Conservation (phyloP, 176 grass and related monocot genomes). For the Oryza officinalis region DNA sequence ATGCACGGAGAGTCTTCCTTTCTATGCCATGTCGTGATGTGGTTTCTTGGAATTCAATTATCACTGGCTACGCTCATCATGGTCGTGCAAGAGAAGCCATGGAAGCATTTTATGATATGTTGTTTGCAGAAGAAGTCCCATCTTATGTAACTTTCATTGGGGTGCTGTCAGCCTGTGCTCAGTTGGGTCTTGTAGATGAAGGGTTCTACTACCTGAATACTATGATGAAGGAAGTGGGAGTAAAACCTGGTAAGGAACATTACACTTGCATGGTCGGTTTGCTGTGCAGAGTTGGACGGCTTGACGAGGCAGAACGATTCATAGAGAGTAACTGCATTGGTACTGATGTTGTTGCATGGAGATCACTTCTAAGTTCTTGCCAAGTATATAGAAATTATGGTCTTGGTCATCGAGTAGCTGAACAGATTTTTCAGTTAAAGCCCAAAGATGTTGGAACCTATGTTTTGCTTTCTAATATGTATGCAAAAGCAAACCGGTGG, state of each 20-base stretch:
- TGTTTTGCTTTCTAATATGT: conserved; percentile 84
- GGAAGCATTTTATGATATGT: conserved; percentile 56
- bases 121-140: conserved; percentile 46
- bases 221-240: conserved; percentile 66
- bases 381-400: conserved; percentile 66
- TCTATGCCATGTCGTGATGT: conserved; percentile 53
- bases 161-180: conserved; percentile 73
- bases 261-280: conserved; percentile 79
- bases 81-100: conserved; percentile 67
- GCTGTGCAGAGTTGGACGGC: conserved; percentile 60
- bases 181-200: conserved; percentile 71
- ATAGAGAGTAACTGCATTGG: conserved; percentile 55
- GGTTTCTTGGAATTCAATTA: conserved; percentile 77
- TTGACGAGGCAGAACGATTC: conserved; percentile 69
- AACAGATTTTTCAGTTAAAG: conserved; percentile 65
- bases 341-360: conserved; percentile 72
- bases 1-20: conserved; percentile 56
- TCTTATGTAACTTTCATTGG: conserved; percentile 72
- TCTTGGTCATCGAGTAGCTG: conserved; percentile 64
- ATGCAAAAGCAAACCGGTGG: conserved; percentile 81
- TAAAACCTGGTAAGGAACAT: conserved; percentile 69
- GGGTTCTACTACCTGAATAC: conserved; percentile 72
- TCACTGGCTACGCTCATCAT: conserved; percentile 65
- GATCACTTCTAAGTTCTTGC: conserved; percentile 68
- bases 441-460: conserved; percentile 77